Base-by-base conservation (phyloP, 192 early-diverging fungal genomes). In the Coemansia sp. region DNA sequence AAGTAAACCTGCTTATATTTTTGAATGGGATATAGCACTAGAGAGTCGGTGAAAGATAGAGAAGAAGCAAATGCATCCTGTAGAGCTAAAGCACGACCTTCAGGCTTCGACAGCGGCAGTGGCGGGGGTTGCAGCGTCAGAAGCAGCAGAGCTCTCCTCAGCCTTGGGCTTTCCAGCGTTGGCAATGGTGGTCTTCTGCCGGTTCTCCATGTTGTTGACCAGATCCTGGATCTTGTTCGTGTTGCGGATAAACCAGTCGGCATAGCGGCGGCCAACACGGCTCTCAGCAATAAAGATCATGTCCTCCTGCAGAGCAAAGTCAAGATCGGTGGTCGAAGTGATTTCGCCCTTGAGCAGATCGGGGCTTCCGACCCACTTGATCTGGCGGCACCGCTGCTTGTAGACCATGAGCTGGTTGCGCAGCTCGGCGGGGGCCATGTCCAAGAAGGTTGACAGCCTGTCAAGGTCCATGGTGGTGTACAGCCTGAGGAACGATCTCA, bases 201-300 rank as follows among this genome's bases (percentile, higher is more conserved):
- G 64, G 59, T 58, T 63, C 68, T 82, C 79, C 26, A 77, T 58
- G 42, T 15, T 67, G 65, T 70, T 67, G 34, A 82, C 60, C n/a
- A 82, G 40, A 58, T 82, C 79, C 65, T 82, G 79, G 34, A 94
- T 91, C 83, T 93, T 94, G 81, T 91, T 93, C 64, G 94, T 91
- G 81, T 98, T 90, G 62, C 95, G 88, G 71, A 96, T 90, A 70
- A 96, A 96, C 93, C 93, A 98, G 67, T 98, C 96, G 35, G 89
- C 95, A 75, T 93, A 93, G 63, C 93, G 88, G 45, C 94, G 88
- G 29, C 92, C 93, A n/a, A 93, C 87, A 74, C 95, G 94, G 82
- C 87, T 90, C 82, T 98, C 96, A 10, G 91, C 89, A 82, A 98
- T 92, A 79, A 94, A 89, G 75, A 98, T 92, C 89, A 98, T 91